phyloP scores from a whole-genome alignment of 2,329 filamentous ascomycete species.

The Paecilomyces fulvus region DNA sequence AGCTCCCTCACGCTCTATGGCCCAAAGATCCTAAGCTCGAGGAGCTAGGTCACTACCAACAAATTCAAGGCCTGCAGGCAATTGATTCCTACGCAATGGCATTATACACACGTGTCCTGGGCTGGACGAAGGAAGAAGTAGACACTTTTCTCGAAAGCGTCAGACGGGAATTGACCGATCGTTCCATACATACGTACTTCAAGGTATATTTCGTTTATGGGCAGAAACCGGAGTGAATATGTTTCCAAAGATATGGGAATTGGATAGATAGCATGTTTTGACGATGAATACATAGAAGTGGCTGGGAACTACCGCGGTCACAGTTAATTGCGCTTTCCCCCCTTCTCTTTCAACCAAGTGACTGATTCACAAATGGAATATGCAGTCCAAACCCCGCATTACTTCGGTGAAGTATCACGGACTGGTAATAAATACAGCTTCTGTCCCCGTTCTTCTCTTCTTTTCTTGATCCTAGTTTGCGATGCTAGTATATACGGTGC shows the following conservation, averaged over 20 bases:
- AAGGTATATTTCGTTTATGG: neutral
- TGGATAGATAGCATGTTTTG: too few species aligned
- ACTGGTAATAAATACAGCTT: neutral
- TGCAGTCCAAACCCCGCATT: neutral
- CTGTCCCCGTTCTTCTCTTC: neutral
- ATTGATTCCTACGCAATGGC: constrained; percentile 13
- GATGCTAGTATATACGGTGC: too few species aligned
- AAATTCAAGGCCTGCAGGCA: constrained; percentile 8
- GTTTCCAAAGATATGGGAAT: too few species aligned
- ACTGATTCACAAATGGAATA: neutral
- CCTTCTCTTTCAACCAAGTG: neutral
- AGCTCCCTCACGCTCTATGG: neutral
- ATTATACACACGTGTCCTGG: constrained; percentile 13
- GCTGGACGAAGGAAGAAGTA: constrained; percentile 11
- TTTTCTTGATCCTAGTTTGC: neutral
- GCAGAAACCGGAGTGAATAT: neutral
- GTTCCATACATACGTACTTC: neutral
- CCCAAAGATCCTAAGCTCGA: constrained; percentile 5
- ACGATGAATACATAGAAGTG: too few species aligned
- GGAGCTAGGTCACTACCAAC: constrained; percentile 7
- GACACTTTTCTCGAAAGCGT: constrained; percentile 6
- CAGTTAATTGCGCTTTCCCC: neutral
- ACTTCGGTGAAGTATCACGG: neutral
- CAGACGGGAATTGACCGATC: constrained; percentile 5
- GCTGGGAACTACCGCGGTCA: too few species aligned